Evolutionary conservation across 2,329 filamentous ascomycete species (phyloP).

Genomic region (Paramyrothecium roridum): DNA sequence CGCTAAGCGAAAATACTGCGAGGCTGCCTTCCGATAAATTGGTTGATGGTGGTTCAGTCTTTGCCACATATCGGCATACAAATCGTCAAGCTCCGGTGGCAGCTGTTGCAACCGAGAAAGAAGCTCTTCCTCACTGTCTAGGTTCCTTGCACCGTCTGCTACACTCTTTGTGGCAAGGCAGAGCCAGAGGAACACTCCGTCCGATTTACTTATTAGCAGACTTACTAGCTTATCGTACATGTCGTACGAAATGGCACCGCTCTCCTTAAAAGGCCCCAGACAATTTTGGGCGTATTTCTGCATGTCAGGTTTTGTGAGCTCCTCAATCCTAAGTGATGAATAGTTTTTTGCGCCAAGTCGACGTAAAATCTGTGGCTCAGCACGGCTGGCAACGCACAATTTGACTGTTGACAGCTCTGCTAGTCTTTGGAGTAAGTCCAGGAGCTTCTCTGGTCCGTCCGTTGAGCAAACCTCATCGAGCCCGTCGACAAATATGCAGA

Average conservation of each 20-base stretch:
- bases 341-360: neutral
- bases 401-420: neutral
- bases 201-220: neutral
- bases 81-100: neutral
- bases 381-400: constrained; percentile 3
- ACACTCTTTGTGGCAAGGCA: constrained; percentile 1
- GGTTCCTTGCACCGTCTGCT: neutral
- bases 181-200: constrained; percentile 8
- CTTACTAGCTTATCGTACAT: too few relatives aligned
- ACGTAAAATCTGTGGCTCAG: neutral
- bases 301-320: constrained; percentile 1
- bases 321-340: neutral
- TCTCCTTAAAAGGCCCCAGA: neutral
- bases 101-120: neutral
- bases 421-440: neutral
- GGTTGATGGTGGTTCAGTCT: constrained; percentile 1
- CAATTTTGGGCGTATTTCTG: neutral
- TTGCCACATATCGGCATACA: constrained; percentile 10
- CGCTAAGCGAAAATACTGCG: constrained; percentile 3
- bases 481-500: constrained; percentile 15
- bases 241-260: neutral
- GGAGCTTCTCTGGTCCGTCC: neutral
- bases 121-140: neutral
- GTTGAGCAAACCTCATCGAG: constrained; percentile 8
- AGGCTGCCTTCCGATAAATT: constrained; percentile 4